Percentiles rank a stretch among this genome's conserved stretches.
Evolutionary conservation across 257 asterid species (phyloP).

Genomic region (Plantago major): DNA sequence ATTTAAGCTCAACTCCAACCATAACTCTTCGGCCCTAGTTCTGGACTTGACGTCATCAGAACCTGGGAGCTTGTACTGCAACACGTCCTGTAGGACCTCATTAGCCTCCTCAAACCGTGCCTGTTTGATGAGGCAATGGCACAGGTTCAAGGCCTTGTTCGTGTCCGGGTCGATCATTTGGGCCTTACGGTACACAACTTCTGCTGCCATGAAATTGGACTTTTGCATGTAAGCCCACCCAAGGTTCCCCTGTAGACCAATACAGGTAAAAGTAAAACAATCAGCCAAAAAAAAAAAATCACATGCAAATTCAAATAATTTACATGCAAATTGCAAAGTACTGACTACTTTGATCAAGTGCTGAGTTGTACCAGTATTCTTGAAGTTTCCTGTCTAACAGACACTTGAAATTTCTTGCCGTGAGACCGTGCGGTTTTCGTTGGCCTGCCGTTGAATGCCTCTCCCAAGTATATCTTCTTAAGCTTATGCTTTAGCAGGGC

Average conservation of each 20-base stretch:
- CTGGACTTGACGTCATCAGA: conserved; percentile 52
- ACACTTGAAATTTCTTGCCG: conserved; percentile 89
- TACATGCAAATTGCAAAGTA: too few relatives aligned
- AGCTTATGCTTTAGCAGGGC: conserved; percentile 71
- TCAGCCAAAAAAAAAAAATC: background rate
- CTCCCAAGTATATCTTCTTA: conserved; percentile 60
- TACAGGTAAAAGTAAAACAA: background rate
- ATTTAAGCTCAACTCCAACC: conserved; percentile 29
- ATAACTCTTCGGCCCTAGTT: conserved; percentile 52
- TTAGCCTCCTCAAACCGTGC: conserved; percentile 57
- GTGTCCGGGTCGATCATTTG: conserved; percentile 83
- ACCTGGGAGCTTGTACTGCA: conserved; percentile 48
- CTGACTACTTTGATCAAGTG: background rate
- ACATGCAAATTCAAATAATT: too few relatives aligned
- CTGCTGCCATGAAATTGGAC: conserved; percentile 67
- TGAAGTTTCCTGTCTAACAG: conserved; percentile 68
- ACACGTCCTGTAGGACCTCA: conserved; percentile 50
- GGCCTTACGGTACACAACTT: conserved; percentile 72
- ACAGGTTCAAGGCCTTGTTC: conserved; percentile 75
- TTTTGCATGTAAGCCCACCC: conserved; percentile 96
- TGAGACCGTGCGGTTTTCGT: conserved; percentile 89
- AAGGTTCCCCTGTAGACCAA: conserved; percentile 53
- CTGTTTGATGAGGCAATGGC: conserved; percentile 63
- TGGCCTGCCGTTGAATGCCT: conserved; percentile 78
- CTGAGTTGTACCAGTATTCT: conserved; percentile 44